phyloP scores from a whole-genome alignment of 2,329 filamentous ascomycete species.

The Septoria petroselini region DNA sequence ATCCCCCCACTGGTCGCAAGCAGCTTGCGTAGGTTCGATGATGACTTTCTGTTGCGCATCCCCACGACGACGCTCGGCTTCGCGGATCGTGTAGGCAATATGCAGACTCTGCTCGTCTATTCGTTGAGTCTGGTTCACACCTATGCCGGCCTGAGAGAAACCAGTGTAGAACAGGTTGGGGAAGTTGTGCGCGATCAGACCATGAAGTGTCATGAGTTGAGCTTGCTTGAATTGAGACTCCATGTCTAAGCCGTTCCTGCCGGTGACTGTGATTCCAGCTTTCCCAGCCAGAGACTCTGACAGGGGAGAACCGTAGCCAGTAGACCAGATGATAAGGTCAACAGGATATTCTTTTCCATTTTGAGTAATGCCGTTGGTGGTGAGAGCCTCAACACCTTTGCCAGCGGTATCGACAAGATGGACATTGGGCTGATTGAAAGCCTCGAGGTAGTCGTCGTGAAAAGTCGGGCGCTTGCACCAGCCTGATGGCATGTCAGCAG shows the following conservation, averaged over 20 bases:
- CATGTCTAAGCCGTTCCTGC: constrained; percentile 44
- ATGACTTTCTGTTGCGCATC: constrained; percentile 18
- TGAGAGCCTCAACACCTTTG: constrained; percentile 50
- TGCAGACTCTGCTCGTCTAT: constrained; percentile 45
- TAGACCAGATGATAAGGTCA: constrained; percentile 48
- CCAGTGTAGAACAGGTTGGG: constrained; percentile 54
- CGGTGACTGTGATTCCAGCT: constrained; percentile 32
- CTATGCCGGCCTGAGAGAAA: constrained; percentile 43
- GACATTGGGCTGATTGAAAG: constrained; percentile 59
- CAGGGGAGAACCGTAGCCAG: constrained; percentile 41
- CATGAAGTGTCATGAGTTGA: constrained; percentile 52
- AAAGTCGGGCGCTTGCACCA: constrained; percentile 63
- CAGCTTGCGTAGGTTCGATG: constrained; percentile 47
- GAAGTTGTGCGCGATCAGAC: constrained; percentile 48
- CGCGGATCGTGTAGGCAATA: constrained; percentile 44
- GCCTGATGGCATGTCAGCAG: constrained; percentile 12
- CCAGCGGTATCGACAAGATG: constrained; percentile 59
- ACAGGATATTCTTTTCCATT: constrained; percentile 49
- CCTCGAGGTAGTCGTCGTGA: constrained; percentile 22
- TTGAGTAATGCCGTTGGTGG: constrained; percentile 46
- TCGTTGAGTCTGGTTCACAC: constrained; percentile 42
- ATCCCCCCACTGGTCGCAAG: constrained; percentile 49
- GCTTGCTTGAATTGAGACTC: constrained; percentile 42
- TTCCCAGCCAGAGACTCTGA: constrained; percentile 32
- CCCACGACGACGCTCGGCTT: constrained; percentile 32